These are phyloP conservation scores for Penicillium lividum DNA, from an alignment of 495 filamentous ascomycete genomes.

Conservation along the genomic window DNA sequence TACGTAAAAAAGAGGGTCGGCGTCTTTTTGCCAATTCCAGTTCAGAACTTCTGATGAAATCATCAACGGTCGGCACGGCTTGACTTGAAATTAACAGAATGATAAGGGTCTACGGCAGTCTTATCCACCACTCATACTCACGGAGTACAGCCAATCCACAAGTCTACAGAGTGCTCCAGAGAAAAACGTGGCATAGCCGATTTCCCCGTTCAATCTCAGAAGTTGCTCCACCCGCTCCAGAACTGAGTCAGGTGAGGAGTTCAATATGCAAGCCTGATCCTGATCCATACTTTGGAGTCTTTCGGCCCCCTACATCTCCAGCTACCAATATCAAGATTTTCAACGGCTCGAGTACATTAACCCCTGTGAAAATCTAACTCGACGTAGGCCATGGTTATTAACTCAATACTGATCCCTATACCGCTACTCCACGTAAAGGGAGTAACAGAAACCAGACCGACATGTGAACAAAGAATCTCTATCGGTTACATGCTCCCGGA, in stretches of 20 bases:
- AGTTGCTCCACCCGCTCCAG: too few species aligned
- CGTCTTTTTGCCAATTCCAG: neutral
- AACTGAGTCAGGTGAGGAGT: slow-evolving; percentile 3
- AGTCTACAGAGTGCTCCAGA: too few species aligned
- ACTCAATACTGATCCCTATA: too few species aligned
- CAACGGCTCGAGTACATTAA: too few species aligned
- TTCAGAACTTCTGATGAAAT: neutral
- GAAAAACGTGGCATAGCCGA: too few species aligned
- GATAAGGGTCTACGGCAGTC: neutral
- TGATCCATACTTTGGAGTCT: neutral
- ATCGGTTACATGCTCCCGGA: neutral
- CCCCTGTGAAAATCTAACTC: too few species aligned
- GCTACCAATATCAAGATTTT: too few species aligned
- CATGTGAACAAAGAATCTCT: neutral
- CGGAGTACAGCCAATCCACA: neutral
- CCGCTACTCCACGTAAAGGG: too few species aligned
- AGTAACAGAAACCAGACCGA: too few species aligned
- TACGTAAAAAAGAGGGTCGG: neutral
- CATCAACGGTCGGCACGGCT: neutral
- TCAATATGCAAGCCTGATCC: slow-evolving; percentile 5
- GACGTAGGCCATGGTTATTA: too few species aligned
- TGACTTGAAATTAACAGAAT: neutral
- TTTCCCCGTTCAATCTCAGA: too few species aligned
- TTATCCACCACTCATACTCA: neutral
- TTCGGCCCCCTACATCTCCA: too few species aligned